Percentiles rank a stretch among this genome's conserved stretches.
Conservation (phyloP, 1,284 basidiomycete species). For the Peniophora sp. region DNA sequence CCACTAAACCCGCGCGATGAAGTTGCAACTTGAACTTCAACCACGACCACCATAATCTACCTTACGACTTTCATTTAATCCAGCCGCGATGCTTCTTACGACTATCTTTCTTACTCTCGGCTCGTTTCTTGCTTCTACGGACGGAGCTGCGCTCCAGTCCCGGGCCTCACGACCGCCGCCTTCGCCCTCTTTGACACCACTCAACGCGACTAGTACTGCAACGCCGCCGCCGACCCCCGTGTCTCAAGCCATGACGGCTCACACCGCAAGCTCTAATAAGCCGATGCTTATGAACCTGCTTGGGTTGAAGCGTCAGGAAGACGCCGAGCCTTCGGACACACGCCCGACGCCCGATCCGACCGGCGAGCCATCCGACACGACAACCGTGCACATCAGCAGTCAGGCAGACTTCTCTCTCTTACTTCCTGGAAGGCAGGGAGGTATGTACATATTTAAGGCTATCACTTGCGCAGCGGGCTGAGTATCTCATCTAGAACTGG, state of each 20-base stretch:
- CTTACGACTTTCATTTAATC: no score
- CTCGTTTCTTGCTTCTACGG: no score
- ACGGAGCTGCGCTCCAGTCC: no score
- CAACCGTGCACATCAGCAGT: conserved; percentile 31
- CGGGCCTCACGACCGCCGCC: conserved; percentile 15
- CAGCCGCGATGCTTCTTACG: no score
- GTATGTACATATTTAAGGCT: conserved; percentile 17
- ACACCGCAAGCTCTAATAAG: background rate
- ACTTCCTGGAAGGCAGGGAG: conserved; percentile 26
- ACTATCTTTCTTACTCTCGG: no score
- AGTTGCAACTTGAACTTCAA: no score
- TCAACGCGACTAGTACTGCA: background rate
- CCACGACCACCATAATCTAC: no score
- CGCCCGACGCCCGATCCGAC: conserved; percentile 40
- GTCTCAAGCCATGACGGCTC: background rate
- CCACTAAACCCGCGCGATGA: no score
- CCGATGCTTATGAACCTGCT: background rate
- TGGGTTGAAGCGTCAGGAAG: background rate
- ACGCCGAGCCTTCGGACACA: conserved; percentile 16
- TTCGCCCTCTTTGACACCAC: background rate
- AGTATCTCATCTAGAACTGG: conserved; percentile 22
- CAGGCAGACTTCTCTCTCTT: conserved; percentile 31
- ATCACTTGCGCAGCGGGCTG: background rate
- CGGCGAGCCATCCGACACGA: conserved; percentile 26
- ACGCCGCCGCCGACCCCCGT: background rate